Percentiles rank a stretch among this genome's conserved stretches.
Conservation (phyloP, 169 alveolate species). For the Babesia ovis region DNA sequence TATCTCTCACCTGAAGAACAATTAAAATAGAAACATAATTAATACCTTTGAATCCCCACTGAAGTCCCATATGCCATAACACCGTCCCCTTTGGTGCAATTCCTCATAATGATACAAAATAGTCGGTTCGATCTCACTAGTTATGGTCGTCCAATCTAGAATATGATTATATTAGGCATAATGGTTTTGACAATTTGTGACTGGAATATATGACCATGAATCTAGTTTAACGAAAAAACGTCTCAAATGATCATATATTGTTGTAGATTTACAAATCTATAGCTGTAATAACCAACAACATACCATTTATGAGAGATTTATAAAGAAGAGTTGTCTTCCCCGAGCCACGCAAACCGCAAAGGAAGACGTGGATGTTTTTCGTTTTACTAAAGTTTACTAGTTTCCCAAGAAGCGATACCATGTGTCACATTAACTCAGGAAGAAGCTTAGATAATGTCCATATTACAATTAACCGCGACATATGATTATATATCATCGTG, state of each 20-base stretch:
- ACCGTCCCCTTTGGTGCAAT: constrained; percentile 12
- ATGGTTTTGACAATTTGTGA: too few relatives aligned
- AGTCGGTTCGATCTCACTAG: constrained; percentile 53
- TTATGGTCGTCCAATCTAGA: constrained; percentile 42
- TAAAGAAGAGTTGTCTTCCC: constrained; percentile 66
- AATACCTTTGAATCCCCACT: constrained; percentile 57
- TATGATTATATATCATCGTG: too few relatives aligned
- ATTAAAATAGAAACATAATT: background rate
- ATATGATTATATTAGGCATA: too few relatives aligned
- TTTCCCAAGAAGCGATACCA: constrained; percentile 23
- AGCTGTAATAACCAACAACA: too few relatives aligned
- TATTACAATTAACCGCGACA: too few relatives aligned
- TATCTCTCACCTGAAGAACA: constrained; percentile 22
- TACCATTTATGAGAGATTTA: constrained; percentile 55
- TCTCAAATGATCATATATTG: too few relatives aligned
- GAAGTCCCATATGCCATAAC: constrained; percentile 66
- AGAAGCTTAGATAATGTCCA: background rate
- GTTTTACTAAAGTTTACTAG: constrained; percentile 14
- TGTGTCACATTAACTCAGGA: background rate
- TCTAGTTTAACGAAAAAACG: too few relatives aligned
- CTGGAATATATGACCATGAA: too few relatives aligned
- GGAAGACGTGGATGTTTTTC: constrained; percentile 38
- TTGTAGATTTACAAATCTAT: too few relatives aligned
- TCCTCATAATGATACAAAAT: constrained; percentile 62
- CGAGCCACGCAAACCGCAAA: constrained; percentile 63